Evolutionary conservation across 352 stramenopile species (phyloP).

Genomic region (Globisporangium ultimum): DNA sequence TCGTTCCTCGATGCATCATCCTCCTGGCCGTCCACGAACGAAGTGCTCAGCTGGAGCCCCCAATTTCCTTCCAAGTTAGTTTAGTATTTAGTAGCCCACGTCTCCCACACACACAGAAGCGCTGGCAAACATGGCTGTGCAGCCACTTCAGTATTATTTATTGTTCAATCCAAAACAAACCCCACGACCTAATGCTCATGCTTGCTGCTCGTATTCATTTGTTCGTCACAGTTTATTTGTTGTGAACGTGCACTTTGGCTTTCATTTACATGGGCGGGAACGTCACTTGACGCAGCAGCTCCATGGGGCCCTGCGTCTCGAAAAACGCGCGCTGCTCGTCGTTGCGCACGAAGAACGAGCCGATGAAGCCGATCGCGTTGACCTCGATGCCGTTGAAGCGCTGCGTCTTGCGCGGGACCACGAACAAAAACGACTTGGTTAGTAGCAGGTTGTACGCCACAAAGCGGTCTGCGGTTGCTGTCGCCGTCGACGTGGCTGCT

Average conservation of each 20-base stretch:
- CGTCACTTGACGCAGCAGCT: slow-evolving; percentile 55
- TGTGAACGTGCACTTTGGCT: background rate
- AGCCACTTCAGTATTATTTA: no score
- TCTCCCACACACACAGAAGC: background rate
- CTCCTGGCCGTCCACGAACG: background rate
- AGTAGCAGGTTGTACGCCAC: slow-evolving; percentile 79
- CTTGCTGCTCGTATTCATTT: no score
- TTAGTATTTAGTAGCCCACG: background rate
- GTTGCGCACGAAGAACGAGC: slow-evolving; percentile 73
- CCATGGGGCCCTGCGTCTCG: slow-evolving; percentile 42
- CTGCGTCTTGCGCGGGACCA: slow-evolving; percentile 59
- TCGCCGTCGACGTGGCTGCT: background rate
- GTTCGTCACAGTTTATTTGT: no score
- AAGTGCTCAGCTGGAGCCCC: background rate
- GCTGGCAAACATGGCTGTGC: background rate
- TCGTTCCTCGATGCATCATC: background rate
- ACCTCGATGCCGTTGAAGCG: slow-evolving; percentile 69
- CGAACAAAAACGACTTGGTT: slow-evolving; percentile 67
- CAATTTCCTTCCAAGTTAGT: background rate
- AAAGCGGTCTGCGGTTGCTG: slow-evolving; percentile 11
- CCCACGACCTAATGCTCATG: no score
- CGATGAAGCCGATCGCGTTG: slow-evolving; percentile 83
- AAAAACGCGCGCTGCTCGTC: slow-evolving; percentile 58
- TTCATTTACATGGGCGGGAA: slow-evolving; percentile 36
- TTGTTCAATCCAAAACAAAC: no score